phyloP scores from a whole-genome alignment of 2,329 filamentous ascomycete genomes.

The Colletotrichum cuscutae region DNA sequence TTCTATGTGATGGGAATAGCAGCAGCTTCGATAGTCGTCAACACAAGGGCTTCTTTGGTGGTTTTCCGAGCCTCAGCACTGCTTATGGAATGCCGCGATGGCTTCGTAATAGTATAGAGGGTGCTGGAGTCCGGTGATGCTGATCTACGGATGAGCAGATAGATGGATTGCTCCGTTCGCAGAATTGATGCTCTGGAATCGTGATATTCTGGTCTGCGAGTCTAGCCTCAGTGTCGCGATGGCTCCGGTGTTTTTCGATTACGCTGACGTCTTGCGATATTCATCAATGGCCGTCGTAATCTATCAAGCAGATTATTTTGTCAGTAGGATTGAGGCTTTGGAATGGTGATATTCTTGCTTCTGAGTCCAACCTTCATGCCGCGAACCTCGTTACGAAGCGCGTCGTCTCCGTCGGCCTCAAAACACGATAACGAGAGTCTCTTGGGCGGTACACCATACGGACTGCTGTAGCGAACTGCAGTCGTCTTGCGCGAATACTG shows the following conservation, averaged over 20 bases:
- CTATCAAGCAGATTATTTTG: not conserved
- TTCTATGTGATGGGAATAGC: no score
- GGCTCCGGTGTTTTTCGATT: no score
- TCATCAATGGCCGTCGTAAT: not conserved
- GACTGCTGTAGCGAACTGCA: no score
- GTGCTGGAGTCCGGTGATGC: fast-evolving
- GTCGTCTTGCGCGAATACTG: no score
- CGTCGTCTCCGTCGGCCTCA: not conserved
- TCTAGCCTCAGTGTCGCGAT: no score
- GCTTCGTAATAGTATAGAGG: not conserved
- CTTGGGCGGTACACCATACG: no score
- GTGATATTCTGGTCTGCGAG: no score
- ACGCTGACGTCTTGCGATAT: not conserved
- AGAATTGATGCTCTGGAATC: no score
- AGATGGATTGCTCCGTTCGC: no score
- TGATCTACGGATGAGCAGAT: no score
- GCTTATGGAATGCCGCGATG: not conserved
- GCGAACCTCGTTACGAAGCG: not conserved
- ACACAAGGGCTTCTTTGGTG: not conserved
- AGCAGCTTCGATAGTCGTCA: not conserved
- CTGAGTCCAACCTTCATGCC: not conserved
- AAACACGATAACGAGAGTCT: not conserved
- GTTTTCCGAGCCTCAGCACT: not conserved
- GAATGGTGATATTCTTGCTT: not conserved
- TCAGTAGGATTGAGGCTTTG: not conserved